Evolutionary conservation across 1,139 yeast genomes (phyloP), one percentile per base, ranked within the genome.

Genomic region (Entelexis paramagnoliae): DNA sequence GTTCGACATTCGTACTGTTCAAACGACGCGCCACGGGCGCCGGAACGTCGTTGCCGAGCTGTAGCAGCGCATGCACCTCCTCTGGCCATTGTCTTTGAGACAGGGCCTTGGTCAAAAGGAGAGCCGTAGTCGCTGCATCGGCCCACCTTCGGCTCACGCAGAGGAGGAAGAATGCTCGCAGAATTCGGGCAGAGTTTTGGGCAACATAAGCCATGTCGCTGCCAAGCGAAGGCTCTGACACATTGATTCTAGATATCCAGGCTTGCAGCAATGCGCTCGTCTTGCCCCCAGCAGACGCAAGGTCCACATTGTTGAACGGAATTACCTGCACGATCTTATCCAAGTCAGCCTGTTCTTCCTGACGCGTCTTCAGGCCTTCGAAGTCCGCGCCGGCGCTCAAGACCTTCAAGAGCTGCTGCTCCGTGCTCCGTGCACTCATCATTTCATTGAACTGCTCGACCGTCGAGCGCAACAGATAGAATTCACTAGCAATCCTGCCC

Each of bases 161-260:
- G 57, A 93, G 79, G 55, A 89, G 69, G 61, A 93, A 88, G 48
- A 93, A 71, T 0, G 98, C 96, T 26, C 98, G 76, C 60, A 95
- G 79, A 34, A 93, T 91, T 71, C 99, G 80, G 0, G 91, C 88
- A 2, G 97, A 77, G 61, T 93, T 93, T 63, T 93, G 98, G 1
- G 97, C 96, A 54, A 93, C 95, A 65, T 91, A 93, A 56, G 86
- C 84, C 40, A 88, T 75, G 66, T 93, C 98, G 0, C 96, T 86
- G 1, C 79, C 72, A 56, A 93, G 71, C 0, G 96, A 84, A 1
- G 96, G 80, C 56, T 88, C 95, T 16, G 62, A 60, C 36, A 89
- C 77, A 11, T 66, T 62, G 0, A 88, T 80, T 55, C 81, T 81
- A 0, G 97, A 87, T 30, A 93, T 84, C 64, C 75, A 93, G 0